Evolutionary conservation across 108 stramenopile species (phyloP).

Genomic region (Stephanodiscus minutulus): DNA sequence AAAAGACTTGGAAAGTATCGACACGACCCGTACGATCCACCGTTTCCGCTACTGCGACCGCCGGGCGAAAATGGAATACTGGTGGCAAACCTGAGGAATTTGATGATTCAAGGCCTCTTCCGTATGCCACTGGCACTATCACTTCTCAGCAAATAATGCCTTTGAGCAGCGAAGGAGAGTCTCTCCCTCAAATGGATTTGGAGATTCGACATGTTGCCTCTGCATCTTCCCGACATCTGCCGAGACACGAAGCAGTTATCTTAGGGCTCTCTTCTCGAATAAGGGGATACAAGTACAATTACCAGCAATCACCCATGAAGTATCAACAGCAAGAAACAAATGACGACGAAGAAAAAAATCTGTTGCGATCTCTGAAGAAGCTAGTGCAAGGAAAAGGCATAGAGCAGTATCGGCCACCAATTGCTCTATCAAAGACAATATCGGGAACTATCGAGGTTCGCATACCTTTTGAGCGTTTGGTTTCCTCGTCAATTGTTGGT

Average conservation of each 20-base stretch:
- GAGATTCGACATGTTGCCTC: conserved; percentile 68
- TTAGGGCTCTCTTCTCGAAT: conserved; percentile 65
- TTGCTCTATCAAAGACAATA: conserved; percentile 54
- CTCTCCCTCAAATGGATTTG: conserved; percentile 35
- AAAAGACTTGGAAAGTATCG: neutral
- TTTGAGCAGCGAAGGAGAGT: conserved; percentile 16
- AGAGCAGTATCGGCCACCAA: conserved; percentile 14
- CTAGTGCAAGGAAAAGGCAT: conserved; percentile 11
- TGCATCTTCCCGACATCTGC: conserved; percentile 64
- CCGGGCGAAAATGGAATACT: conserved; percentile 21
- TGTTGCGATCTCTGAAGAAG: conserved; percentile 17
- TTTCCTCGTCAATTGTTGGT: conserved; percentile 10
- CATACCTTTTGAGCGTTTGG: conserved; percentile 56
- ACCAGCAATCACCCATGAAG: conserved; percentile 13
- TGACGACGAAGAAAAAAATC: conserved; percentile 1
- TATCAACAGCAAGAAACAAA: neutral
- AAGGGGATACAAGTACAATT: conserved; percentile 59
- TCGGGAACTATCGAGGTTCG: conserved; percentile 76
- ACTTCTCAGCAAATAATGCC: conserved; percentile 76
- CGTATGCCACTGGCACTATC: conserved; percentile 60
- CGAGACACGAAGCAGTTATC: conserved; percentile 77
- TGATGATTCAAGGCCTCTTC: conserved; percentile 19
- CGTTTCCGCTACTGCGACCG: conserved; percentile 18
- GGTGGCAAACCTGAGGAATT: conserved; percentile 1
- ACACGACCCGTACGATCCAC: conserved; percentile 15